Base-by-base conservation (phyloP, 2,329 filamentous ascomycete genomes). In the Ophiostoma novo-ulmi region DNA sequence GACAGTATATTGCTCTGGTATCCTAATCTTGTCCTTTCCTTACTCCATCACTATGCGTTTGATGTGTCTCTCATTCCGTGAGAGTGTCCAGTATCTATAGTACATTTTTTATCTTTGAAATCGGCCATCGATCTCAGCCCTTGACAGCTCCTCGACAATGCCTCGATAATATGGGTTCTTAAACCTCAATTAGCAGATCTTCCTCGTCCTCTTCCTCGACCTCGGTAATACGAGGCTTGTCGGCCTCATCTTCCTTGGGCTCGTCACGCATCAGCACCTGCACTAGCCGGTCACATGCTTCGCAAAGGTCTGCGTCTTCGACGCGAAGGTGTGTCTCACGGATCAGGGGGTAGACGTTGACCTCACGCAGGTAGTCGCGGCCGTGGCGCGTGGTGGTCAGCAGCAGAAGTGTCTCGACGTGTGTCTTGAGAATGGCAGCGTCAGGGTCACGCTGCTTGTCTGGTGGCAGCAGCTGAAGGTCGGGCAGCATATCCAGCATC, bases 361-460 rank as follows among this genome's bases (percentile, higher is more conserved):
- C 83, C 22, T 85, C 82, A 22, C 93, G 85, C 84, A 98, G 83
- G 70, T 86, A 81, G 7, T 96, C 91, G 72, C 94, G 86, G 1
- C 90, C 92, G 75, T 89, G 84, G 7, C 87, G 84, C 8, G 92
- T 94, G 6, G 91, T 94, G 0, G 92, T 94, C 71, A 99, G 80
- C 22, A 99, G 81, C 71, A 94, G 85, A 70, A 99, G 79, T 0
- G 93, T 97, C 81, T 99, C 95, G 26, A 99, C 80, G 78, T 98
- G 94, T 2, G 92, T 95, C 77, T 91, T 87, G 70, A 97, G 84
- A 74, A 97, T 95, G 66, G 87, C 86, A 20, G 81, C 79, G 76
- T 97, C 92, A 3, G 85, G 79, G 74, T 99, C 95, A 58, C 94
- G 87, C 80, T 90, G 84, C 83, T 99, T 98, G 77, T 97, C 93